Percentiles rank a stretch among this genome's conserved stretches.
These are phyloP conservation scores for Postia placenta DNA, from an alignment of 768 basidiomycete species.

Conservation along the genomic window DNA sequence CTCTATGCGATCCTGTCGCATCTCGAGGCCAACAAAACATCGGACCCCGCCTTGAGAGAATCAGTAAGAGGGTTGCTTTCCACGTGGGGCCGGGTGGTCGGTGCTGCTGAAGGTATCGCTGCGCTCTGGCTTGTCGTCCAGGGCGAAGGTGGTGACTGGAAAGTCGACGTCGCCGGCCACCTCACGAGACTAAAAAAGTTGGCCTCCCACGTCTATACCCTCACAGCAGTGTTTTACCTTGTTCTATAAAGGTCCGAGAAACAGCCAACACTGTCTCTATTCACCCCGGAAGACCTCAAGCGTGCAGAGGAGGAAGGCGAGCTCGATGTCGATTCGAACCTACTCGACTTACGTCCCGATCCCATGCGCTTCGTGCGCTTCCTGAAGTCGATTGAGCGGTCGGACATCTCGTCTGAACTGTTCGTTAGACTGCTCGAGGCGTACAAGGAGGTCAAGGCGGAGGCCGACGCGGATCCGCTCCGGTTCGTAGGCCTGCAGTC, in stretches of 20 bases:
- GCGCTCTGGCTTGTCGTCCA: slow-evolving; percentile 56
- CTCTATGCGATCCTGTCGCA: slow-evolving; percentile 60
- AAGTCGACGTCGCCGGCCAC: slow-evolving; percentile 48
- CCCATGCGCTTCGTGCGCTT: slow-evolving; percentile 63
- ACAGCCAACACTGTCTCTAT: slow-evolving; percentile 30
- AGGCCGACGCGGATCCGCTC: slow-evolving; percentile 41
- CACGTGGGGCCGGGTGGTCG: slow-evolving; percentile 73
- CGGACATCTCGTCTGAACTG: slow-evolving; percentile 65
- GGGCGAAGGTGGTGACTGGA: slow-evolving; percentile 48
- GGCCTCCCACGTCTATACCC: slow-evolving; percentile 18
- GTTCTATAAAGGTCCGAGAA: slow-evolving; percentile 16
- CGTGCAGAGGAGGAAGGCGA: slow-evolving; percentile 36
- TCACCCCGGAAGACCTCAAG: slow-evolving; percentile 46
- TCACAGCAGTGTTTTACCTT: too few species aligned
- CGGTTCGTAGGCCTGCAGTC: too few species aligned
- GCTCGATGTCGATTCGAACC: slow-evolving; percentile 44
- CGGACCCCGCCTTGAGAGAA: slow-evolving; percentile 61
- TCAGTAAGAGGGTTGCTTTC: slow-evolving; percentile 52
- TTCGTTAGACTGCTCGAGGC: slow-evolving; percentile 71
- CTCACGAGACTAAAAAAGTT: slow-evolving; percentile 39
- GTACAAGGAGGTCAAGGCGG: slow-evolving; percentile 44
- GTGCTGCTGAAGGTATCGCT: slow-evolving; percentile 41
- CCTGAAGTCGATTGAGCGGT: slow-evolving; percentile 56
- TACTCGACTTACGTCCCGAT: slow-evolving; percentile 70
- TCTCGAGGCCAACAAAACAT: slow-evolving; percentile 46